phyloP scores from a whole-genome alignment of 805 yeast genomes.

The Suhomyces sp. region DNA sequence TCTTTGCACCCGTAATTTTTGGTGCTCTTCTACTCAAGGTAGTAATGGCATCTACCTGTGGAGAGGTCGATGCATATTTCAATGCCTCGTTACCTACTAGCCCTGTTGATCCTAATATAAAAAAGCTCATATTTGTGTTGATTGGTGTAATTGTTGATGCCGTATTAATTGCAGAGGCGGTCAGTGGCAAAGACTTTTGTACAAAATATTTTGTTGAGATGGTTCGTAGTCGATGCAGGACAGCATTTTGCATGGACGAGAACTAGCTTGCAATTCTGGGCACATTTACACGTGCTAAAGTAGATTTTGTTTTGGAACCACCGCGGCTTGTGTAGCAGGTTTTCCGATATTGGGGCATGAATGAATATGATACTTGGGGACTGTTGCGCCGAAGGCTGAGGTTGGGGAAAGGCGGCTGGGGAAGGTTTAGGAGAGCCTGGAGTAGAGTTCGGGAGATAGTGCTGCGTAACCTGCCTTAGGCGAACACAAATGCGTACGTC shows the following conservation, averaged over 20 bases:
- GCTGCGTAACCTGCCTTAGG: background rate
- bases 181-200: background rate
- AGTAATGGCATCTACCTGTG: slow-evolving; percentile 36
- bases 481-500: background rate
- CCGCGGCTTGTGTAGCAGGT: background rate
- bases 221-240: background rate
- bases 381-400: background rate
- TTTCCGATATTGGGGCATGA: background rate
- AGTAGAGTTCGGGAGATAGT: background rate
- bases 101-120: slow-evolving; percentile 71
- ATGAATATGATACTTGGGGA: background rate
- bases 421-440: background rate
- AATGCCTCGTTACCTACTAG: slow-evolving; percentile 63
- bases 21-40: slow-evolving; percentile 54
- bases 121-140: slow-evolving; percentile 10
- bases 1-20: slow-evolving; percentile 25
- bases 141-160: background rate
- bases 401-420: background rate
- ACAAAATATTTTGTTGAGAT: background rate
- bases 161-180: background rate
- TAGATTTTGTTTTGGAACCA: background rate
- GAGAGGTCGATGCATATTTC: slow-evolving; percentile 37
- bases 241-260: background rate
- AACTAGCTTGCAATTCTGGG: background rate
- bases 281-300: background rate